These are phyloP conservation scores for Coemansia reversa DNA, from an alignment of 192 early-diverging fungal species.

Conservation along the genomic window DNA sequence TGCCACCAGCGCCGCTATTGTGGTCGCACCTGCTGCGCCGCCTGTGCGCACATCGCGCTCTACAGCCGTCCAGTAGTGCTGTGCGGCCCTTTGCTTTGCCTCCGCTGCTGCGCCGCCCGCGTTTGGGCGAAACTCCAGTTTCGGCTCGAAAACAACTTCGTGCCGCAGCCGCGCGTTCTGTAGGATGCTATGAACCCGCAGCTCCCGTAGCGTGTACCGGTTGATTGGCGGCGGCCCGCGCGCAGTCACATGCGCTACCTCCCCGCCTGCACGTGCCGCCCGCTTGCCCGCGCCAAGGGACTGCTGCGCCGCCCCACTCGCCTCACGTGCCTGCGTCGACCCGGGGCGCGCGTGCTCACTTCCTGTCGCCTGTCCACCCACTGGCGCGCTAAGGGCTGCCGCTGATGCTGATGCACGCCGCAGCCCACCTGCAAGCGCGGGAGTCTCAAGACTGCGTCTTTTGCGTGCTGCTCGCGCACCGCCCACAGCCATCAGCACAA, in stretches of 20 bases:
- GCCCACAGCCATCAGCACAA: conserved; percentile 33
- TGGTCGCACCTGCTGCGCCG: conserved; percentile 6
- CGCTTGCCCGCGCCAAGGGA: neutral
- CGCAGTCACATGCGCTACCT: conserved; percentile 6
- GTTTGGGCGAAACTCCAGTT: conserved; percentile 88
- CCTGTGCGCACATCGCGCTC: conserved; percentile 54
- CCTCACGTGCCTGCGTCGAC: conserved; percentile 2
- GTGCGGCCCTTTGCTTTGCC: conserved; percentile 60
- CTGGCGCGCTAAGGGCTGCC: conserved; percentile 1
- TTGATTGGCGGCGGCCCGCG: conserved; percentile 69
- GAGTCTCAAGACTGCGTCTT: conserved; percentile 16
- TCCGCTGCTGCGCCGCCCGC: conserved; percentile 69
- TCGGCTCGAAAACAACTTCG: conserved; percentile 85
- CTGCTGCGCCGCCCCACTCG: conserved; percentile 1
- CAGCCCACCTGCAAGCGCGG: conserved; percentile 3
- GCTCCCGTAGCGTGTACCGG: conserved; percentile 82
- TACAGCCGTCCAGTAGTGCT: conserved; percentile 72
- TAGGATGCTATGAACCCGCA: conserved; percentile 80
- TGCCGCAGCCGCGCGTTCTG: conserved; percentile 83
- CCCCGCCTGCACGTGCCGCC: no score
- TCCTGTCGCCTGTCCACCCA: conserved; percentile 2
- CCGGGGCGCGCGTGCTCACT: neutral
- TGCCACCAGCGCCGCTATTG: conserved; percentile 64
- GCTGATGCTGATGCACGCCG: conserved; percentile 5
- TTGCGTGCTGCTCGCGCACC: conserved; percentile 9